Base-by-base conservation (phyloP, 495 filamentous ascomycete genomes). In the Daldinia childiae region DNA sequence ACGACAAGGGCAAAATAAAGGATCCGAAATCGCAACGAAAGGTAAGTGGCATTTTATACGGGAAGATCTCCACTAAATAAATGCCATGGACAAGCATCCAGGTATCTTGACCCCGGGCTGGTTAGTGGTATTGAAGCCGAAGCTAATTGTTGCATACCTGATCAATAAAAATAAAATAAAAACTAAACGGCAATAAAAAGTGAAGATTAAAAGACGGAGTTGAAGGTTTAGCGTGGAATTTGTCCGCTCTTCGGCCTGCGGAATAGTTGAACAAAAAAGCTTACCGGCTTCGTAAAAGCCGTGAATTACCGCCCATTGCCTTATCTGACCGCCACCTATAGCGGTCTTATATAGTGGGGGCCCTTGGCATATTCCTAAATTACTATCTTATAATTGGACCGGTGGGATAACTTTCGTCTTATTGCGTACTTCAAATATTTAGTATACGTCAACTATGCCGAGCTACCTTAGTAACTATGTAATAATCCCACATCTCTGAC, bases 271-370 rank as follows among this genome's bases (percentile, higher is more conserved):
- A 41, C 17, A 48, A 64, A 29, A 55, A 17, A 26, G 19, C 34
- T 68, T 51, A 56, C 17, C 12, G n/a, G 26, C n/a, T 52, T 34
- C 51, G 48, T 36, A 45, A 32, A 61, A 58, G 59, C 75, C 75
- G 75, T 5, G 39, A 67, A 72, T 75, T 75, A 73, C 75, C 75
- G 75, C 26, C 48, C 68, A 69, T 77, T 75, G 67, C 75, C 75
- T 72, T 65, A 12, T 17, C 48, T 73, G 61, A 41, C 75, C 73
- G 75, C 41, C 9, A 48, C 43, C 43, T 48, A 11, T 4, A 21
- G 50, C 26, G 15, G 50, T 17, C 26, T 54, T 29, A 34, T 11
- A 34, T 34, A 30, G 50, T 54, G 50, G 27, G 50, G 12, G 19
- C 4, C 43, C 60, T 56, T 62, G 56, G 19, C 56, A 3, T 30